These are phyloP conservation scores for Pythium diclinum DNA, from an alignment of 352 stramenopile genomes.

Conservation along the genomic window DNA sequence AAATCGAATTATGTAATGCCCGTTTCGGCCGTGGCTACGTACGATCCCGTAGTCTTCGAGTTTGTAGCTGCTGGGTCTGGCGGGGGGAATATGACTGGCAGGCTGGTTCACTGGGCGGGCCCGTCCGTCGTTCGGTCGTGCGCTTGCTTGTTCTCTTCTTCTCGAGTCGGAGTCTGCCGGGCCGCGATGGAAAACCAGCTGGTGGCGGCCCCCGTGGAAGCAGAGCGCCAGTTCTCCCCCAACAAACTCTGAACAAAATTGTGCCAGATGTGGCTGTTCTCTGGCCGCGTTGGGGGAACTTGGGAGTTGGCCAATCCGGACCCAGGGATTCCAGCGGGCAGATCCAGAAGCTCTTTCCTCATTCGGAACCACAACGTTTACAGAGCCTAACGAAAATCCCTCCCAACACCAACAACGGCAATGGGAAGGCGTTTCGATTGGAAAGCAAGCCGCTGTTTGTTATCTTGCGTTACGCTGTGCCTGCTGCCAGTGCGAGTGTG, in stretches of 20 bases:
- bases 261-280: constrained; percentile 6
- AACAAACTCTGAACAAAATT: neutral
- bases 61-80: neutral
- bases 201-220: constrained; percentile 10
- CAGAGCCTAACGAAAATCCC: no score
- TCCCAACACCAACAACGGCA: no score
- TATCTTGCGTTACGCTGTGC: neutral
- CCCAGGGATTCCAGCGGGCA: neutral
- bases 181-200: constrained; percentile 22
- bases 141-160: constrained; percentile 23
- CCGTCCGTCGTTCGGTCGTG: constrained; percentile 16
- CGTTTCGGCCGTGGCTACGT: constrained; percentile 29
- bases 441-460: neutral
- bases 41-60: constrained; percentile 24
- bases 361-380: no score
- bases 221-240: constrained; percentile 12
- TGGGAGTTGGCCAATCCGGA: neutral
- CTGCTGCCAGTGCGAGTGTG: neutral
- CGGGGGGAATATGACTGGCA: constrained; percentile 22
- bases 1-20: constrained; percentile 82
- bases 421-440: neutral
- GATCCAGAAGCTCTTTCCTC: neutral
- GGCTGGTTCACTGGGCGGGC: neutral
- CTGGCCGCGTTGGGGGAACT: neutral
- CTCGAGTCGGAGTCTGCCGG: constrained; percentile 19